Evolutionary conservation across 2,329 filamentous ascomycete genomes (phyloP), one percentile per base, ranked within the genome.

Genomic region (Beauveria varroae): DNA sequence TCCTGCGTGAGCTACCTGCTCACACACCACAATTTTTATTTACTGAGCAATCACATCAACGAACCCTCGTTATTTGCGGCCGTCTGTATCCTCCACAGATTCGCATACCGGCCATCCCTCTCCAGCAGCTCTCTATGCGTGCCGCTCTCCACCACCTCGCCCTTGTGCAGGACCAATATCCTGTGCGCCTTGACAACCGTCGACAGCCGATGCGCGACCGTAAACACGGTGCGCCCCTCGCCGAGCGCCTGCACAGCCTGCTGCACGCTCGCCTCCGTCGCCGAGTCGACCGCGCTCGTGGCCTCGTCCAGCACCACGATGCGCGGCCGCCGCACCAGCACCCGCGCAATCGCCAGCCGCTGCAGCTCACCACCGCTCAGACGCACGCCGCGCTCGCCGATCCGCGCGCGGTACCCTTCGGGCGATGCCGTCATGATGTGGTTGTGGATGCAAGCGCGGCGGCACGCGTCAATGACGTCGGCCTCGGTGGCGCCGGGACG

Each of bases 371-470:
- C 81, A 24, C 79, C 79, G 5, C 77, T 80, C 26, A 83, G 72
- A 52, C 76, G 77, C 9, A 79, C 72, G 24, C 79, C 81, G 20
- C 75, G 70, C 66, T 81, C 78, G 22, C 81, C 81, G 28, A 82
- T 76, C 47, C 71, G 67, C 9, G 78, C 77, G 22, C 74, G 64
- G 67, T 84, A 82, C 0, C 76, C 76, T 67, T 82, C 76, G 0
- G 82, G 76, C 66, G 89, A 87, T 1, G 71, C 76, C 57, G 81
- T 75, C 57, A 81, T 68, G 62, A 89, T 87, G 65, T 86, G 84
- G 60, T 87, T 81, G 70, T 89, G 86, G 28, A 89, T 82, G 1
- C 81, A 79, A 3, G 86, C 86, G 0, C 81, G 80, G 60, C 78
- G 79, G 68, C 85, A 88, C 0, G 86, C 86, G 2, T 80, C 80